Conservation (phyloP, 345 rosid genomes). For the Acer yangbiense region DNA sequence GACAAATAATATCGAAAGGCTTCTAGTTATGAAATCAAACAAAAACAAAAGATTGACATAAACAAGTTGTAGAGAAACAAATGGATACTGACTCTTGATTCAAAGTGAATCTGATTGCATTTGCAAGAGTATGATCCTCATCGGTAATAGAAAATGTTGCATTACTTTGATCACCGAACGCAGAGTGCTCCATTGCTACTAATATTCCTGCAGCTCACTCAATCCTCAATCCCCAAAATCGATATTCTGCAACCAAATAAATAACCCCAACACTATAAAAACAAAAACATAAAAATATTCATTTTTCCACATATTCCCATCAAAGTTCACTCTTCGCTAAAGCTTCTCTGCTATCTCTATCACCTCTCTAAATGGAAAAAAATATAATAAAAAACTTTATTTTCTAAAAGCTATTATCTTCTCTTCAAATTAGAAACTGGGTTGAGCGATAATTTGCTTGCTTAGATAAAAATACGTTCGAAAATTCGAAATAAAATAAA, state of each 20-base stretch:
- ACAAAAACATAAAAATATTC: not conserved
- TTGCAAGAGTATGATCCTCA: constrained; percentile 91
- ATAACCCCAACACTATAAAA: not conserved
- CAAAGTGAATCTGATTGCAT: constrained; percentile 74
- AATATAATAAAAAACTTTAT: not conserved
- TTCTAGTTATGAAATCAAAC: not conserved
- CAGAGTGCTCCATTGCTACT: constrained; percentile 70
- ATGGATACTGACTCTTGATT: constrained; percentile 80
- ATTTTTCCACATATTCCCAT: not conserved
- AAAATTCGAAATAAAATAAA: not conserved
- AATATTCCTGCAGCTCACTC: not conserved
- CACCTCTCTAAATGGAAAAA: not conserved
- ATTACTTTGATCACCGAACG: constrained; percentile 49
- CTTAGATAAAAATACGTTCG: not conserved
- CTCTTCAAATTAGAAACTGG: not conserved
- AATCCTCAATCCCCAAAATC: not conserved
- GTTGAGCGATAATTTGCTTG: not conserved
- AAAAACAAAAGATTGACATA: not conserved
- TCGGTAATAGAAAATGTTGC: constrained; percentile 71
- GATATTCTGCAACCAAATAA: not conserved
- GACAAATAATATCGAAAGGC: not conserved
- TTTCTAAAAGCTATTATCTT: not conserved
- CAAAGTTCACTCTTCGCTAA: not conserved
- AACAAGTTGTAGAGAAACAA: not conserved
- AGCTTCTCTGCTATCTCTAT: not conserved